Evolutionary conservation across 306 rosid genomes (phyloP), one percentile per base, ranked within the genome.

Genomic region (Alnus glutinosa): DNA sequence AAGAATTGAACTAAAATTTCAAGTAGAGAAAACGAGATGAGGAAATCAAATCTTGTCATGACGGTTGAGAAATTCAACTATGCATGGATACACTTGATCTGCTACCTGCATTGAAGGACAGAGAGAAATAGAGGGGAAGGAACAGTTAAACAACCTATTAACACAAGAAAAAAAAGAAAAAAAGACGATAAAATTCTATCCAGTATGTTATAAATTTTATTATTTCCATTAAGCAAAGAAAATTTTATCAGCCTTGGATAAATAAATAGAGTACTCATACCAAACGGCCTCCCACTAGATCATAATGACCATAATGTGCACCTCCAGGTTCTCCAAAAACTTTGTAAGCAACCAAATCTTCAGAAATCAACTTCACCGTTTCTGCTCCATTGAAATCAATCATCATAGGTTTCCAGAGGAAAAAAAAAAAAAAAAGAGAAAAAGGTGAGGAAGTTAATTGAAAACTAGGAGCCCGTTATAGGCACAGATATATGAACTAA

Each of bases 261-360:
- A 57, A 23, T 2, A 11, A 55, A 51, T 48, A 70, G 67, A 68
- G 52, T 2, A 58, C 15, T 36, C 91, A 10, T 91, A 94, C 97
- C 95, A 82, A 50, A 67, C 88, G 92, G 70, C 98, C 88, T 75
- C 97, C 97, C n/a, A 92, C 95, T 64, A 94, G 75, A 89, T 94
- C 98, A 67, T 89, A 94, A 84, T 94, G 98, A 69, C 89, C 97
- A 85, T 87, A 94, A 77, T 92, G 97, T 49, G 97, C 95, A 59
- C 97, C 94, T 19, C 86, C 86, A 32, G 85, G 88, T 83, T 91
- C 92, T 70, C 97, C 98, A 14, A 92, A 88, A 80, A 92, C 89
- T 85, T 89, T 92, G 83, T 87, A 90, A 67, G 90, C 83, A 44
- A 88, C 86, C 71, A 89, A 78, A 30, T 89, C 83, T 86, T 86